Evolutionary conservation across 495 filamentous ascomycete species (phyloP), one percentile per base, ranked within the genome.

Genomic region (Trichoderma parareesei): DNA sequence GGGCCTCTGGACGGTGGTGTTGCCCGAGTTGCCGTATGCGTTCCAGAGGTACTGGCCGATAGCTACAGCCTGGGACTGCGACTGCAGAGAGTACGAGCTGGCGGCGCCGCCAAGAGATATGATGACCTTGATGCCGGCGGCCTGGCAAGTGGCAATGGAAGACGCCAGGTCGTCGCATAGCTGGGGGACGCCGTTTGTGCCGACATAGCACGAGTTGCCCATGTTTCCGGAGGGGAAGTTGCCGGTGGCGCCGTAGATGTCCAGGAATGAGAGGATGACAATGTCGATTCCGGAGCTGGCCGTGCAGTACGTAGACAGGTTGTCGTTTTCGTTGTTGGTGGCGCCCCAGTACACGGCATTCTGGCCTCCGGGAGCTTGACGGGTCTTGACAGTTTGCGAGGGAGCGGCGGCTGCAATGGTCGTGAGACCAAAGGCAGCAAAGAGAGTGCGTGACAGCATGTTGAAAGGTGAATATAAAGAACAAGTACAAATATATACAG

Each of bases 61-160:
- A 0, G 61, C 13, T 11, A 63, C 61, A 27, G 61, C 61, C 61
- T 63, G 14, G 65, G 33, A n/a, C 66, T 59, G 10, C 63, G 60
- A 43, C 40, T 57, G 43, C 61, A 70, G 33, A 65, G 53, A 57
- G 27, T 57, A 57, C 4, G 53, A 57, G 37, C 53, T n/a, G 11
- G 53, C 53, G 27, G 53, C 66, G 38, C 84, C 86, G 33, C 84
- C 84, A 37, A 88, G 78, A 41, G 83, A 86, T 5, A 88, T 70
- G 46, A 88, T 69, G 46, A 89, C 79, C 8, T 80, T 84, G 69
- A 84, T 87, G 38, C 81, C 81, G 37, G 79, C 72, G 9, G 71
- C 61, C 71, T 89, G 86, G 71, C 86, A 89, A 8, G 69, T 74
- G 44, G 71, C 70, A 64, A 89, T 87, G 57, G 87, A 82, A 16